A percentile compares a stretch with the other conserved stretches of the same genome.
phyloP scores from a whole-genome alignment of 768 basidiomycete genomes.

The Chalciporus piperatus region DNA sequence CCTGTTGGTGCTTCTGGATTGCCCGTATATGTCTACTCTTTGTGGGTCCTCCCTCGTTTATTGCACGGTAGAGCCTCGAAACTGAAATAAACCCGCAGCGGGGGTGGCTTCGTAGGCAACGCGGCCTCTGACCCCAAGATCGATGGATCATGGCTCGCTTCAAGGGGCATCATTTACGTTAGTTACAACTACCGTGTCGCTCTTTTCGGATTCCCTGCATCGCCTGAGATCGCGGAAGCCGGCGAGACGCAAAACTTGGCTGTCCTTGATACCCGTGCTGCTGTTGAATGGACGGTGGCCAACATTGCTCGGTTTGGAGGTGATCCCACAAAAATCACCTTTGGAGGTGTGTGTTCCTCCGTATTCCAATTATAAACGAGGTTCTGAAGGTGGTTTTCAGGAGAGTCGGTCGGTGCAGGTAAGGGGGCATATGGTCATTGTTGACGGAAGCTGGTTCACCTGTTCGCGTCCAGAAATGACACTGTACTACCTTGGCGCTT shows the following conservation, averaged over 20 bases:
- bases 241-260: not conserved
- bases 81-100: not conserved
- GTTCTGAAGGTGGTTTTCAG: not conserved
- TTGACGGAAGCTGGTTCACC: too few species aligned
- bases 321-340: not conserved
- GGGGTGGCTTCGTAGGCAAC: not conserved
- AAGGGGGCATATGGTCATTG: too few species aligned
- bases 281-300: not conserved
- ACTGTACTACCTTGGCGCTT: not conserved
- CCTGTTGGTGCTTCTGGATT: not conserved
- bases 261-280: not conserved
- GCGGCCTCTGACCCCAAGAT: not conserved
- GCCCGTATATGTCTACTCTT: not conserved
- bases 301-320: not conserved
- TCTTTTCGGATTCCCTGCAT: not conserved
- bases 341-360: too few species aligned
- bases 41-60: not conserved
- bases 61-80: not conserved
- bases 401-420: not conserved
- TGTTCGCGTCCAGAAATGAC: not conserved
- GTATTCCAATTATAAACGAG: not conserved
- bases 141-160: not conserved
- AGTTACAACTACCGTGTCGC: not conserved
- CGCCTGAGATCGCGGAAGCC: not conserved
- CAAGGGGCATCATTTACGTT: slow-evolving; percentile 4